Percentiles rank a stretch among this genome's conserved stretches.
Conservation (phyloP, 2,329 filamentous ascomycete species). For the Phialocephala sp. region DNA sequence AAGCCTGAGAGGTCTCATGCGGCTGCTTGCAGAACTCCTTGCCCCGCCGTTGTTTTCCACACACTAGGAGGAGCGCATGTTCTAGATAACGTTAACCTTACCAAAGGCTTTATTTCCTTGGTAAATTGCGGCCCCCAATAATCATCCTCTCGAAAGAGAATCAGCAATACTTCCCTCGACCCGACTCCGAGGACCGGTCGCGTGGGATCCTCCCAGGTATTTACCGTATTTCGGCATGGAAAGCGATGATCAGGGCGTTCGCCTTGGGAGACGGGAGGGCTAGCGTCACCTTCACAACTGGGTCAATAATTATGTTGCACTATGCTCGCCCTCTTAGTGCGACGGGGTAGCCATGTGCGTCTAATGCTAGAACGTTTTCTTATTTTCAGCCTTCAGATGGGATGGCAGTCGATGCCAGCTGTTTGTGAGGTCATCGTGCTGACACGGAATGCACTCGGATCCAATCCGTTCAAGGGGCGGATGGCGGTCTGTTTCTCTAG, state of each 20-base stretch:
- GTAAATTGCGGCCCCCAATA: not conserved
- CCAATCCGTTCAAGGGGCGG: not conserved
- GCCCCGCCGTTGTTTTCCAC: conserved; percentile 11
- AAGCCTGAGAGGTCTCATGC: conserved; percentile 8
- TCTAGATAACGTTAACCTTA: not conserved
- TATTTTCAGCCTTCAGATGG: no score
- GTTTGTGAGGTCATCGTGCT: not conserved
- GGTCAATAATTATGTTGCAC: no score
- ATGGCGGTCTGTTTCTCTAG: not conserved
- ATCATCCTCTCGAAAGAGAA: not conserved
- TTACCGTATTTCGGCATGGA: not conserved
- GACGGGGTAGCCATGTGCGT: not conserved
- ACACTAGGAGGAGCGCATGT: not conserved
- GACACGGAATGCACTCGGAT: not conserved
- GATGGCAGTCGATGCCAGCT: no score
- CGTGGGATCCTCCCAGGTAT: not conserved
- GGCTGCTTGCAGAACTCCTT: conserved; percentile 17
- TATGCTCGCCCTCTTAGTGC: no score
- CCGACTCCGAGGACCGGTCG: conserved; percentile 4
- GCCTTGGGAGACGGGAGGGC: not conserved
- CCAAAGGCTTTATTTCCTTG: not conserved
- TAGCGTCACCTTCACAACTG: not conserved
- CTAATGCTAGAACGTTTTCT: no score
- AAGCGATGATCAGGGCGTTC: not conserved
- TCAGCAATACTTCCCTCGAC: not conserved